Percentiles rank a stretch among this genome's conserved stretches.
These are phyloP conservation scores for Fusarium armeniacum DNA, from an alignment of 2,329 filamentous ascomycete species.

Conservation along the genomic window DNA sequence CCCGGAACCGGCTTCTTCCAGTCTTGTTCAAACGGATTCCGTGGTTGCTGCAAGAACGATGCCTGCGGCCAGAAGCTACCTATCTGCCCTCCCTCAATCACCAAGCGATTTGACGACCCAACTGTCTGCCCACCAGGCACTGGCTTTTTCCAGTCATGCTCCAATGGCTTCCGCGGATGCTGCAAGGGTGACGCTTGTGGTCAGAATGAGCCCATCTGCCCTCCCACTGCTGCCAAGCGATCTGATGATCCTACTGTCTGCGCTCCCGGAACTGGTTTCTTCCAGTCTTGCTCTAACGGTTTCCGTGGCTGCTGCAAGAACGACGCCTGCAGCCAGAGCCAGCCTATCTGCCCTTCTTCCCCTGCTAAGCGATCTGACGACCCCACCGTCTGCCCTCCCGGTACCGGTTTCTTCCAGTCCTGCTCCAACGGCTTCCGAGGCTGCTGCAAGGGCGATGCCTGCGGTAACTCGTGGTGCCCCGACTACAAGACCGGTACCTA, in stretches of 20 bases:
- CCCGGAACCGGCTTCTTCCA: conserved; percentile 31
- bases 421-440: conserved; percentile 35
- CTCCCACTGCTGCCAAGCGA: background rate
- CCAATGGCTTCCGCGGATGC: conserved; percentile 33
- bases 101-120: conserved; percentile 17
- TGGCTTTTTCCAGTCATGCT: conserved; percentile 27
- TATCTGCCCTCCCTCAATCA: conserved; percentile 1
- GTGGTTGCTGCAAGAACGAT: conserved; percentile 33
- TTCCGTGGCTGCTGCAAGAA: conserved; percentile 28
- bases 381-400: conserved; percentile 24
- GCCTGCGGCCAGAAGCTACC: conserved; percentile 14
- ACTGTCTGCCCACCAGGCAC: conserved; percentile 21
- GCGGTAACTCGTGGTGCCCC: conserved; percentile 30
- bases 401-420: conserved; percentile 23
- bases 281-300: conserved; percentile 22
- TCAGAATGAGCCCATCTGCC: conserved; percentile 7
- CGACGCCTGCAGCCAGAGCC: conserved; percentile 11
- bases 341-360: conserved; percentile 9
- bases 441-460: conserved; percentile 38
- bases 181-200: conserved; percentile 26
- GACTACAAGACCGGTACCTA: conserved; percentile 37
- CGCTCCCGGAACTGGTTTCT: conserved; percentile 7
- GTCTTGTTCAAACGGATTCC: conserved; percentile 30
- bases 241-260: background rate
- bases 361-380: conserved; percentile 9